Evolutionary conservation across 2,329 filamentous ascomycete species (phyloP).

Genomic region (Onygena corvina): DNA sequence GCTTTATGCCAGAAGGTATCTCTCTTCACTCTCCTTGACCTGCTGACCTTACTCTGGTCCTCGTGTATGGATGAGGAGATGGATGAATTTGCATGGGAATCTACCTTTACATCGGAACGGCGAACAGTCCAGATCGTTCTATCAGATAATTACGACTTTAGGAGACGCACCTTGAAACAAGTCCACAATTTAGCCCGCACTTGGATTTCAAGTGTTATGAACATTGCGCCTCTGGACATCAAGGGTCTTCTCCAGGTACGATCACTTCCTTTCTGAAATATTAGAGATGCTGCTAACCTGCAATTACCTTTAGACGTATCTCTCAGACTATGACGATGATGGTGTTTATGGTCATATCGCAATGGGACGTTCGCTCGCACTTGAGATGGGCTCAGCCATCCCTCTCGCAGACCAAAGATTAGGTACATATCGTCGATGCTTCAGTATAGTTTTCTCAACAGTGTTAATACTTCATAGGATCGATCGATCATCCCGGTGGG

Average conservation of each 20-base stretch:
- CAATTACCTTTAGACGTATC: constrained; percentile 54
- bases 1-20: constrained; percentile 81
- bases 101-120: constrained; percentile 63
- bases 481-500: constrained; percentile 58
- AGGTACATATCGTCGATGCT: constrained; percentile 26
- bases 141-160: constrained; percentile 82
- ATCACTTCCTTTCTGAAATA: neutral
- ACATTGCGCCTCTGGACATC: constrained; percentile 78
- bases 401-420: constrained; percentile 77
- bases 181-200: constrained; percentile 63
- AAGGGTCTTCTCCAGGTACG: constrained; percentile 70
- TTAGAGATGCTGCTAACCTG: neutral
- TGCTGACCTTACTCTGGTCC: constrained; percentile 87
- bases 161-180: constrained; percentile 63
- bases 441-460: constrained; percentile 1
- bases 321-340: constrained; percentile 89
- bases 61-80: constrained; percentile 90
- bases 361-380: constrained; percentile 81
- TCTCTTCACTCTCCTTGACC: constrained; percentile 81
- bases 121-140: constrained; percentile 74
- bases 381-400: constrained; percentile 81
- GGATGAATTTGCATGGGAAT: constrained; percentile 80
- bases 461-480: constrained; percentile 30
- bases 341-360: constrained; percentile 84
- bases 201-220: constrained; percentile 73